Evolutionary conservation across 1,284 basidiomycete genomes (phyloP), one percentile per base, ranked within the genome.

Genomic region (Leucoagaricus sp.): DNA sequence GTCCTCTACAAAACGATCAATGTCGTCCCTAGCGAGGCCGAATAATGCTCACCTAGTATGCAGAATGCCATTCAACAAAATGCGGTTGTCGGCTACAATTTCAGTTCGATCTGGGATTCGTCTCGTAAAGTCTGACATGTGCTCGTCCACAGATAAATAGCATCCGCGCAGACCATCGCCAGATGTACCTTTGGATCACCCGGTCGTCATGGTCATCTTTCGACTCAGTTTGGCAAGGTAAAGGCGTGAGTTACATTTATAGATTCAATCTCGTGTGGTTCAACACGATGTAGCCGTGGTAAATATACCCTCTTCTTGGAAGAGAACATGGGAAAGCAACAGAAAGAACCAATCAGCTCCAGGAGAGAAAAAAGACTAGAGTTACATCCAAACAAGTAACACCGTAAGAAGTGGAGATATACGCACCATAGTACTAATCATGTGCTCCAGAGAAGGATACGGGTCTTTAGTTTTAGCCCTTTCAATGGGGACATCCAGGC

Each of bases 11-110:
- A 36, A 49, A 40, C 4, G 26, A n/a, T 52, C 4, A 34, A 31
- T 44, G 21, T 31, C 26, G 33, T 17, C 17, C 15, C 26, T 41
- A 25, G 9, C 36, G 21, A 23, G 28, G n/a, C 4, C 19, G 28
- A 38, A 12, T 26, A 44, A 15, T 25, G 58, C 68, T 58, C 52
- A 73, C 74, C 73, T 33, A 78, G 67, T 45, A 77, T 75, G 10
- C 75, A 74, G 46, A 77, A 73, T 19, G 65, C 58, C 75, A 77
- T 75, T 52, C 31, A 7, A 12, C 40, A 26, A 28, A 33, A n/a
- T 13, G 46, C 19, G 5, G 17, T 26, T 23, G 19, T 19, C n/a
- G 26, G 26, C 13, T 12, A 29, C 10, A 12, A 28, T 7, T 50
- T 5, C 29, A 34, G 31, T 31, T 49, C 19, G 17, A 49, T n/a